These are phyloP conservation scores for Noccaea bulbosa DNA, from an alignment of 345 rosid genomes.

Conservation along the genomic window DNA sequence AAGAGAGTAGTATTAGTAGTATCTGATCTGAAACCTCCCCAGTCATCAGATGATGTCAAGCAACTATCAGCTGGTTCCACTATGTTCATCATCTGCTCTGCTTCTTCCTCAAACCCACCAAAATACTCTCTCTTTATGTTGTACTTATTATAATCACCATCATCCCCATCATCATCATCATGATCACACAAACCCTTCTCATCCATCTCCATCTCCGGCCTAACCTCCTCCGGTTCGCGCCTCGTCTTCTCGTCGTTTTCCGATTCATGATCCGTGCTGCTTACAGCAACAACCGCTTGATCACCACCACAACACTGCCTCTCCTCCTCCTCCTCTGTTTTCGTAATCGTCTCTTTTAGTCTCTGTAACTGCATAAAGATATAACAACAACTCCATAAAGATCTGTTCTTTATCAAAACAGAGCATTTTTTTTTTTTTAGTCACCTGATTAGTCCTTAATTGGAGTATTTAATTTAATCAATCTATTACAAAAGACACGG, in stretches of 20 bases:
- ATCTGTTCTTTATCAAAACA: conserved; percentile 16
- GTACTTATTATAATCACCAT: conserved; percentile 43
- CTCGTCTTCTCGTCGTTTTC: conserved; percentile 47
- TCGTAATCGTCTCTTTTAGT: conserved; percentile 51
- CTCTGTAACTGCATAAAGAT: conserved; percentile 57
- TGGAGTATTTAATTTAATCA: background rate
- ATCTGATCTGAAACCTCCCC: conserved; percentile 65
- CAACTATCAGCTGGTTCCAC: conserved; percentile 67
- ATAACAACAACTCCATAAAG: conserved; percentile 27
- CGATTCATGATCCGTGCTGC: conserved; percentile 53
- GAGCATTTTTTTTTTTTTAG: background rate
- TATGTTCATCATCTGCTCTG: conserved; percentile 52
- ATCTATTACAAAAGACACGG: background rate
- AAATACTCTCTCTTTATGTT: conserved; percentile 63
- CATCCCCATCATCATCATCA: conserved; percentile 30
- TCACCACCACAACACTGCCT: conserved; percentile 37
- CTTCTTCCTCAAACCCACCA: conserved; percentile 61
- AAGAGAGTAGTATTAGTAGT: conserved; percentile 44
- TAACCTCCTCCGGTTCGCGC: conserved; percentile 29
- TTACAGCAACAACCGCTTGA: conserved; percentile 46
- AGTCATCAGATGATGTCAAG: conserved; percentile 71
- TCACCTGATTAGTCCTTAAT: background rate
- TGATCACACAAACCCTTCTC: conserved; percentile 45
- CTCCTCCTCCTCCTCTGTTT: conserved; percentile 20
- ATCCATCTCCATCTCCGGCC: conserved; percentile 47